Percentiles rank a stretch among this genome's conserved stretches.
Evolutionary conservation across 78 protist species (phyloP).

Genomic region (Emiliania huxleyi): DNA sequence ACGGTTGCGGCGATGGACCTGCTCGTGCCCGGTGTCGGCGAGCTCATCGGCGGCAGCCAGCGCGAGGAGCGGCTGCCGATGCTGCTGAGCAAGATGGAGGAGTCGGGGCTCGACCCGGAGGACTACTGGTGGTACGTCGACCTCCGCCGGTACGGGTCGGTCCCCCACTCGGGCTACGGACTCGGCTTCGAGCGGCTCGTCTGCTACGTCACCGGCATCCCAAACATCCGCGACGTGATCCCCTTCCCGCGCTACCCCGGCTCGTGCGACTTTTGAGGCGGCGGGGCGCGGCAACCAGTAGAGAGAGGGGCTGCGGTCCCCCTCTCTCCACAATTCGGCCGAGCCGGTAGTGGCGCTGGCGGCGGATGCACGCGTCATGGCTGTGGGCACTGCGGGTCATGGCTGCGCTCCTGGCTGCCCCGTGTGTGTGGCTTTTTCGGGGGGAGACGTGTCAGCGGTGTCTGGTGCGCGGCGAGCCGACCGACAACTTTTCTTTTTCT

Average conservation of each 20-base stretch:
- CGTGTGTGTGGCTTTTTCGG: too few species aligned
- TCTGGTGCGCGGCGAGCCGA: too few species aligned
- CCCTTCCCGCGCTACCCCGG: slow-evolving; percentile 75
- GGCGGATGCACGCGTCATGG: too few species aligned
- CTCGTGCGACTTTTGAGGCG: neutral
- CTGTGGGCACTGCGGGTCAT: too few species aligned
- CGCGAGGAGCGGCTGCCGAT: slow-evolving; percentile 71
- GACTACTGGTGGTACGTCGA: slow-evolving; percentile 70
- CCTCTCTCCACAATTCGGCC: too few species aligned
- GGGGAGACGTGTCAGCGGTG: too few species aligned
- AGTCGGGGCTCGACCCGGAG: neutral
- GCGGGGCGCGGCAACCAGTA: too few species aligned
- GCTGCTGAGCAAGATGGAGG: slow-evolving; percentile 10
- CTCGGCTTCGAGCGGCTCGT: slow-evolving; percentile 84
- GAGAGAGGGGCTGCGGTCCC: too few species aligned
- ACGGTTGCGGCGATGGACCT: slow-evolving; percentile 76
- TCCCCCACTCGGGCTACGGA: slow-evolving; percentile 89
- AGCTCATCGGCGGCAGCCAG: slow-evolving; percentile 84
- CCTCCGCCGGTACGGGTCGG: slow-evolving; percentile 76
- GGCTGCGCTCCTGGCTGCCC: too few species aligned
- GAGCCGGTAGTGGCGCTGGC: too few species aligned
- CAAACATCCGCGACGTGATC: slow-evolving; percentile 79
- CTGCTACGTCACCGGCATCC: slow-evolving; percentile 67
- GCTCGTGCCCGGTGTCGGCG: slow-evolving; percentile 85
- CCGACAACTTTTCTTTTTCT: too few species aligned